These are phyloP conservation scores for Coemansia sp. DNA, from an alignment of 192 early-diverging fungal species.

Conservation along the genomic window DNA sequence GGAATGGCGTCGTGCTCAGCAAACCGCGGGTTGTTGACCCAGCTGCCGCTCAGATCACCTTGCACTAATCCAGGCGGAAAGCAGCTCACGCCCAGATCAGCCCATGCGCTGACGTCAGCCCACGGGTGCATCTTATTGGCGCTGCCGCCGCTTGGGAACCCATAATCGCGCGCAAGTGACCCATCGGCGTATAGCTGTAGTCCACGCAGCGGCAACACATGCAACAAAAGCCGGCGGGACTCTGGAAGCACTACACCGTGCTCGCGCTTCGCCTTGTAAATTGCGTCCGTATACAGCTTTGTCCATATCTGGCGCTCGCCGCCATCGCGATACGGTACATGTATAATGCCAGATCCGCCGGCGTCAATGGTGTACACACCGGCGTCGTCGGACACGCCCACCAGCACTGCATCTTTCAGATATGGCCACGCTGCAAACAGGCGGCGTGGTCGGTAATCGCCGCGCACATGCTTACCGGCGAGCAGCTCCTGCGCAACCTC, in stretches of 20 bases:
- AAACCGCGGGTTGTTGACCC: constrained; percentile 66
- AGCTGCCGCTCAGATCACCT: constrained; percentile 47
- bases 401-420: constrained; percentile 75
- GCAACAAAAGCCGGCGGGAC: constrained; percentile 23
- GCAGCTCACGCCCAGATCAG: constrained; percentile 25
- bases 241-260: constrained; percentile 22
- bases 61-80: constrained; percentile 47
- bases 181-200: constrained; percentile 44
- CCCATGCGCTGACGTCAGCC: constrained; percentile 23
- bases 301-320: constrained; percentile 31
- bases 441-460: constrained; percentile 34
- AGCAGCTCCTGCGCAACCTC: constrained; percentile 35
- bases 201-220: constrained; percentile 47
- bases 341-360: constrained; percentile 13
- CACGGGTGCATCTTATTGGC: constrained; percentile 16
- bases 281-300: constrained; percentile 29
- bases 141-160: constrained; percentile 6
- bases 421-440: constrained; percentile 78
- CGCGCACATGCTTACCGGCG: constrained; percentile 27
- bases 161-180: constrained; percentile 48
- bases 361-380: constrained; percentile 55
- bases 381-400: constrained; percentile 68
- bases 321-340: constrained; percentile 11
- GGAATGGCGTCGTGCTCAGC: constrained; percentile 69
- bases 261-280: constrained; percentile 26